Conservation (phyloP, 257 asterid genomes). For the Solanum stenotomum region DNA sequence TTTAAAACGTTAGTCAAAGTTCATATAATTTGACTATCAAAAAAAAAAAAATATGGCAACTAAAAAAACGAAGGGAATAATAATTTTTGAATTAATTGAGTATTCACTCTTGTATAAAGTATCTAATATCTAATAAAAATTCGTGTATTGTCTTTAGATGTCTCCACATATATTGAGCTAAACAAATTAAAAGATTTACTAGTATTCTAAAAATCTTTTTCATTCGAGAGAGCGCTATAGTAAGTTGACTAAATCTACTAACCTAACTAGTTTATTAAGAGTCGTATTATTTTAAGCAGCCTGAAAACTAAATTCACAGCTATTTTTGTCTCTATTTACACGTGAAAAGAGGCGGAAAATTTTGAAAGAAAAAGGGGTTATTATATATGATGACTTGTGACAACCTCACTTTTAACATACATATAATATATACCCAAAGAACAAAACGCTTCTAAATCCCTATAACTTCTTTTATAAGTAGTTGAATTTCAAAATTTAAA, state of each 20-base stretch:
- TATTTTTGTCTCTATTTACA: background rate
- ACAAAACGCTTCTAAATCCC: background rate
- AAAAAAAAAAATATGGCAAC: too few species aligned
- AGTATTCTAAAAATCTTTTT: background rate
- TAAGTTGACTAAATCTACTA: background rate
- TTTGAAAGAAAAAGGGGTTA: background rate
- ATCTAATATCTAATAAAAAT: too few species aligned
- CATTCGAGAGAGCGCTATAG: background rate
- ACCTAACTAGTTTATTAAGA: background rate
- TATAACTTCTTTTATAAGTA: background rate
- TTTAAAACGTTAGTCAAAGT: too few species aligned
- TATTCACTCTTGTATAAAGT: too few species aligned
- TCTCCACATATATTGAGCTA: background rate
- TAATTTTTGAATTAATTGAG: too few species aligned
- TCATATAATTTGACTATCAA: too few species aligned
- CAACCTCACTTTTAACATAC: background rate
- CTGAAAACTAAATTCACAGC: background rate
- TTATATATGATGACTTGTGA: background rate
- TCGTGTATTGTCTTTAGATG: too few species aligned
- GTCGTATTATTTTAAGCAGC: background rate
- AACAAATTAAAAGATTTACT: background rate
- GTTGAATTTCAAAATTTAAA: background rate
- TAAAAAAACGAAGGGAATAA: too few species aligned
- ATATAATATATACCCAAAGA: background rate
- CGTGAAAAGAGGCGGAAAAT: background rate